Percentiles rank a stretch among this genome's conserved stretches.
These are phyloP conservation scores for Reticulomyxa filosa DNA, from an alignment of 78 protist species.

Conservation along the genomic window DNA sequence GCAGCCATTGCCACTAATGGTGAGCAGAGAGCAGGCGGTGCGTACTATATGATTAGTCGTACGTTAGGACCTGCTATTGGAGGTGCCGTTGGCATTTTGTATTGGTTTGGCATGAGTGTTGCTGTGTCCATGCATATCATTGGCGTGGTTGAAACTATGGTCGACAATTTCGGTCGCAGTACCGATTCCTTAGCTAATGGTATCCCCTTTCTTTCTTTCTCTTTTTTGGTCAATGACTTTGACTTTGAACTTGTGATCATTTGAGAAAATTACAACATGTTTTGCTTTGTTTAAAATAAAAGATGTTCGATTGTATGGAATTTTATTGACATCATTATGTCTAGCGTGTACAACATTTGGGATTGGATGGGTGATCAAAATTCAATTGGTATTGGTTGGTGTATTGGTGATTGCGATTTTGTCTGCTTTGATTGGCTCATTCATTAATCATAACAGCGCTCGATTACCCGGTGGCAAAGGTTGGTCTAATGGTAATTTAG, in stretches of 20 bases:
- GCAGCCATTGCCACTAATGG: slow-evolving; percentile 69
- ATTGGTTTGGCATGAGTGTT: slow-evolving; percentile 25
- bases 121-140: slow-evolving; percentile 36
- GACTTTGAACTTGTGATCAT: too few species aligned
- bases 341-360: not conserved
- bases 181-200: too few species aligned
- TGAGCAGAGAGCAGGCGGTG: slow-evolving; percentile 48
- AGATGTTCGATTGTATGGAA: not conserved
- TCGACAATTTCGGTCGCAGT: not conserved
- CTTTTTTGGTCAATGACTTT: too few species aligned
- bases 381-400: not conserved
- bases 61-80: slow-evolving; percentile 47
- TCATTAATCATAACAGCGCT: too few species aligned
- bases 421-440: not conserved
- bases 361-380: slow-evolving; percentile 1
- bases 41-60: slow-evolving; percentile 46
- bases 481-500: too few species aligned
- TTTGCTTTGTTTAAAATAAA: not conserved
- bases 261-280: too few species aligned
- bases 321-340: not conserved
- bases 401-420: not conserved
- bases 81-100: slow-evolving; percentile 41
- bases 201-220: too few species aligned
- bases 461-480: too few species aligned
- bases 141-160: slow-evolving; percentile 33